Evolutionary conservation across 1,284 basidiomycete species (phyloP), one percentile per base, ranked within the genome.

Genomic region (Ceratorhiza oryzae-sativae): DNA sequence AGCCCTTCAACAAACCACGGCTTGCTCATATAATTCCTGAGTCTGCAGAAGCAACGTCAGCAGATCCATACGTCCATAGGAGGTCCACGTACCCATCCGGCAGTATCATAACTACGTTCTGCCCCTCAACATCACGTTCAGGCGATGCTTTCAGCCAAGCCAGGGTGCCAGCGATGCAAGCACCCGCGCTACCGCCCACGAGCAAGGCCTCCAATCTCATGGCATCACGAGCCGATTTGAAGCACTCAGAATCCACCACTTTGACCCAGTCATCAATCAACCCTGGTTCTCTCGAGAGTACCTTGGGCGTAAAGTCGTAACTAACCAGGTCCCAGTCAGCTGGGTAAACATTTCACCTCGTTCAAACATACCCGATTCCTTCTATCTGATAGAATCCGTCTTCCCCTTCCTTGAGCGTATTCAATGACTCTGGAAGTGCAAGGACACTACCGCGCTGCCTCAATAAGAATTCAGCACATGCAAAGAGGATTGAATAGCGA

Each of bases 11-110:
- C 80, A 81, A 93, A 93, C 92, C 92, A 94, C 10, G 88, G 85
- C 79, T 97, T 97, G 82, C 92, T 93, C 88, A 98, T 97, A 81
- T 98, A 98, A 80, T 98, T 98, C 73, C 96, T 87, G 72, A 98
- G 89, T 2, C 93, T 93, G 20, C 18, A 3, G 25, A 30, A 10
- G 1, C 27, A 30, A 12, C 12, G 58, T 20, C 13, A 53, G 20
- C 23, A 8, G 48, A 18, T 53, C 18, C 23, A 30, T 53, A 30
- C 12, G 30, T 25, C n/a, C 32, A 25, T 58, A 30, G 60, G n/a
- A 18, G 18, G 45, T 25, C n/a, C n/a, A 41, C 89, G 79, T 76
- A 93, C 92, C 94, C 93, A 79, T 99, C 97, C 30, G 97, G 89
- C 49, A 97, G 82, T 46, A 99, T 78, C 3, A 98, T 85, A 0